Conservation (phyloP, 1,284 basidiomycete genomes). For the Ceratobasidium sp. region DNA sequence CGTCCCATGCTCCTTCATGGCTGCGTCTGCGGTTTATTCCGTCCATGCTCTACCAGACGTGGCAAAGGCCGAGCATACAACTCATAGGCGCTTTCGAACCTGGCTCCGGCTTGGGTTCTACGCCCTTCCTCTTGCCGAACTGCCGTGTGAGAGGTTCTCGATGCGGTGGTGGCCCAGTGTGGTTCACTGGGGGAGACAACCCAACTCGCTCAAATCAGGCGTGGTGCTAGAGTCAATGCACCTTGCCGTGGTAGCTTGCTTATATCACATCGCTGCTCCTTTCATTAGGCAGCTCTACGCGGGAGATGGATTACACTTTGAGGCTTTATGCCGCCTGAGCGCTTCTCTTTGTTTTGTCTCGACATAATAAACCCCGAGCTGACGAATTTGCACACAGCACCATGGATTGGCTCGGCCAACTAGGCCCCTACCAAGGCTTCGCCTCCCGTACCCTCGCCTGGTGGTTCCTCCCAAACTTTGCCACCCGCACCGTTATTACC, state of each 20-base stretch:
- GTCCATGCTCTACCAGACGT: not conserved
- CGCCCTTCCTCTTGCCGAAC: constrained; percentile 34
- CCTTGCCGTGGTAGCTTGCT: constrained; percentile 21
- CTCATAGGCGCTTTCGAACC: not conserved
- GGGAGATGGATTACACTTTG: constrained; percentile 28
- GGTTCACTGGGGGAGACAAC: constrained; percentile 28
- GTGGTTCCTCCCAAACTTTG: constrained; percentile 34
- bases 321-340: constrained; percentile 40
- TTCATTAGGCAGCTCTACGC: constrained; percentile 4
- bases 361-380: not conserved
- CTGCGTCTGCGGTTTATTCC: not conserved
- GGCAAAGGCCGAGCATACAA: constrained; percentile 42
- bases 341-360: constrained; percentile 3
- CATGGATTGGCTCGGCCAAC: constrained; percentile 39
- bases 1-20: constrained; percentile 15
- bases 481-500: constrained; percentile 13
- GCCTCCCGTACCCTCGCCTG: constrained; percentile 33
- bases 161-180: constrained; percentile 40
- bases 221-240: constrained; percentile 16
- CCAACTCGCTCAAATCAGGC: constrained; percentile 27
- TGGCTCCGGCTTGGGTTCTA: constrained; percentile 15
- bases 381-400: not conserved
- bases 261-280: constrained; percentile 3
- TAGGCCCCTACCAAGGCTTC: constrained; percentile 25
- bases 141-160: constrained; percentile 16